These are phyloP conservation scores for Cutaneotrichosporon mucoides DNA, from an alignment of 1,284 basidiomycete species.

Conservation along the genomic window DNA sequence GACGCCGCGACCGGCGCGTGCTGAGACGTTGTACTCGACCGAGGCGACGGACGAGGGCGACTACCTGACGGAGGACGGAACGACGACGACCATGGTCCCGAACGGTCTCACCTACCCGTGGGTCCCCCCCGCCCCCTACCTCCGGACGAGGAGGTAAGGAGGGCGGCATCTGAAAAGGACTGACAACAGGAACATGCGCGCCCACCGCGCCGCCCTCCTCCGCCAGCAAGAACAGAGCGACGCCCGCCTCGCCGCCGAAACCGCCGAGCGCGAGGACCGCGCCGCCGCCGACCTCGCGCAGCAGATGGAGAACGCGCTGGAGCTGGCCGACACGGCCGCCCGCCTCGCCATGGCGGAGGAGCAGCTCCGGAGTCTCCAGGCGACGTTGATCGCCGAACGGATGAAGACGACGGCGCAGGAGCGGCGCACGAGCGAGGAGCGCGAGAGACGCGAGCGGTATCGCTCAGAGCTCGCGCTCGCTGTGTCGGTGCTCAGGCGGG, in stretches of 20 bases:
- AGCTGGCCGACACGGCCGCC: constrained; percentile 26
- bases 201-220: neutral
- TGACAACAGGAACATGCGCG: neutral
- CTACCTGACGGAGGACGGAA: too few species aligned
- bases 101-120: neutral
- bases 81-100: neutral
- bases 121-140: neutral
- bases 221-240: neutral
- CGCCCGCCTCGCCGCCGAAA: neutral
- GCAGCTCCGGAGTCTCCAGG: constrained; percentile 41
- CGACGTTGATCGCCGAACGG: constrained; percentile 41
- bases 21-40: too few species aligned
- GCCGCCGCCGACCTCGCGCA: neutral
- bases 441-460: constrained; percentile 15
- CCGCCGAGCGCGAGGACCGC: neutral
- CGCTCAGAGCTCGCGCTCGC: constrained; percentile 42
- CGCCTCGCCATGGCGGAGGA: constrained; percentile 33
- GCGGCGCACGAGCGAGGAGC: constrained; percentile 1
- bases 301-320: neutral
- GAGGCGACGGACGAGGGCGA: neutral
- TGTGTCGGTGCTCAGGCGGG: constrained; percentile 35
- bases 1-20: too few species aligned
- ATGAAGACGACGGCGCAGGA: constrained; percentile 30
- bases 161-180: neutral
- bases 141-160: too few species aligned